Evolutionary conservation across 306 rosid genomes (phyloP), one percentile per base, ranked within the genome.

Genomic region (Vigna reflexopilosa): DNA sequence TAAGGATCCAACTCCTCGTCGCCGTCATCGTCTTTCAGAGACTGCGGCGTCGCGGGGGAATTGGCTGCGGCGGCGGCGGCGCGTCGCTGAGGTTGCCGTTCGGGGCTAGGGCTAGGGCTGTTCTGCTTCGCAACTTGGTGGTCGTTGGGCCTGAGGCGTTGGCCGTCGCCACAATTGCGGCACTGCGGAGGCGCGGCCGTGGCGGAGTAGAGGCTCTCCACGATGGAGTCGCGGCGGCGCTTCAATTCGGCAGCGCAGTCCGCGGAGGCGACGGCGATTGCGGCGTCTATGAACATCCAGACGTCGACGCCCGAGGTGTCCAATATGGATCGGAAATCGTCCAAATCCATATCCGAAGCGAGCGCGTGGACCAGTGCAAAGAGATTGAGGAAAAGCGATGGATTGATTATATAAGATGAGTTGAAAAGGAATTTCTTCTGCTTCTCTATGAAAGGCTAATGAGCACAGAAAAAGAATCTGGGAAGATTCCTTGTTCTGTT

Each of bases 281-380:
- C 98, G 9, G 98, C 86, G 78, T 93, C 98, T 40, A 96, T 90
- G 75, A 96, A 87, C 67, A 89, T 72, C 90, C 96, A 96, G 0
- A 96, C 88, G 73, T 96, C 98, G n/a, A 96, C 91, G 5, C 96
- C 97, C 0, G 97, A 86, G 14, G 87, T 86, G 0, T 90, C 92
- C 72, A 96, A 51, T 51, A 96, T 67, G 50, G 97, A 79, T 59
- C 96, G 92, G 67, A 96, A 91, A 86, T 91, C 97, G 59, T 96
- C 98, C 83, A 84, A 86, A 83, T 96, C 98, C 96, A 96, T 91
- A 55, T 2, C 67, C 22, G 50, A 75, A 68, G 42, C 47, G 78
- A 64, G 75, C 20, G 66, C 56, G 50, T 9, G 54, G 52, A 55
- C 2, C 4, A 1, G 3, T 15, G 1, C 34, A 20, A 22, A 28